Evolutionary conservation across 2,329 filamentous ascomycete genomes (phyloP).

Genomic region (Sodiomyces alkalinus): DNA sequence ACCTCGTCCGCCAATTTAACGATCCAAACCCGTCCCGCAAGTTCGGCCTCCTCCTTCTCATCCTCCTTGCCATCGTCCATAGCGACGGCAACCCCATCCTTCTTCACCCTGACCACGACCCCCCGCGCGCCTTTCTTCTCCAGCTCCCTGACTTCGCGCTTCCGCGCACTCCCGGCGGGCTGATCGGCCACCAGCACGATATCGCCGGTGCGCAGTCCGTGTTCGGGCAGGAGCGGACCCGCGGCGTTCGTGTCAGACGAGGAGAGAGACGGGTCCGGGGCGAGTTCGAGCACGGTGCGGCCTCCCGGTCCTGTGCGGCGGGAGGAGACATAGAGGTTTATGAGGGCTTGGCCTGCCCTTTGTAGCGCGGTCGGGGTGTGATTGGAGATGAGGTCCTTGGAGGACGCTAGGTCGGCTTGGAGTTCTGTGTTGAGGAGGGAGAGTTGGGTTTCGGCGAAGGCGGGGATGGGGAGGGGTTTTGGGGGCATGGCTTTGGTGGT

Average conservation of each 20-base stretch:
- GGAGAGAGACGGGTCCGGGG: slow-evolving; percentile 53
- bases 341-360: slow-evolving; percentile 63
- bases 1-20: slow-evolving; percentile 56
- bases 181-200: slow-evolving; percentile 66
- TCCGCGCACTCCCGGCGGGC: slow-evolving; percentile 55
- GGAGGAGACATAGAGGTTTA: slow-evolving; percentile 57
- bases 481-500: slow-evolving; percentile 17
- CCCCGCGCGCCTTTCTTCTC: slow-evolving; percentile 54
- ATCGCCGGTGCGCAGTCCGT: slow-evolving; percentile 62
- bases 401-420: slow-evolving; percentile 56
- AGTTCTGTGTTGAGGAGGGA: slow-evolving; percentile 57
- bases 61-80: slow-evolving; percentile 47
- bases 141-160: slow-evolving; percentile 55
- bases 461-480: slow-evolving; percentile 41
- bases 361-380: slow-evolving; percentile 56
- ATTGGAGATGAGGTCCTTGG: slow-evolving; percentile 47
- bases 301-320: slow-evolving; percentile 83
- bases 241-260: slow-evolving; percentile 11
- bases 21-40: slow-evolving; percentile 40
- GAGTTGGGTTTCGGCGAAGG: slow-evolving; percentile 59
- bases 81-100: slow-evolving; percentile 46
- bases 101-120: slow-evolving; percentile 52
- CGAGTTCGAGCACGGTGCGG: slow-evolving; percentile 75
- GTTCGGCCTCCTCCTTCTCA: slow-evolving; percentile 19
- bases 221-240: slow-evolving; percentile 41